Percentiles rank a stretch among this genome's conserved stretches.
Evolutionary conservation across 2,329 filamentous ascomycete species (phyloP).

Genomic region (Triangularia verruculosa): DNA sequence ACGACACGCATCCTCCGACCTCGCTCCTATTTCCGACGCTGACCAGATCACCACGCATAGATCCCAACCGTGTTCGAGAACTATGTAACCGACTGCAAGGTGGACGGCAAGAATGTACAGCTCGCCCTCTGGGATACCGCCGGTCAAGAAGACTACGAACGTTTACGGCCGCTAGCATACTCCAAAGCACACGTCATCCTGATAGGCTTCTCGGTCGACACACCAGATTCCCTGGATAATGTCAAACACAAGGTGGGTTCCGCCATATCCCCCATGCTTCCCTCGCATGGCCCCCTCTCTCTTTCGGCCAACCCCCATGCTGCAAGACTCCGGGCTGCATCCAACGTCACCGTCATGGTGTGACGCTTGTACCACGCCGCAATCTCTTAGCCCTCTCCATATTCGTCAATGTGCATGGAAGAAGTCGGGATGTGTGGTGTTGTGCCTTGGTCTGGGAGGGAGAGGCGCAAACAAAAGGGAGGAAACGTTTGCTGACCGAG

Average conservation of each 20-base stretch:
- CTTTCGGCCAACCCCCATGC: constrained; percentile 6
- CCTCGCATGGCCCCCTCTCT: neutral
- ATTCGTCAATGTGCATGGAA: neutral
- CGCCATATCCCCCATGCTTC: neutral
- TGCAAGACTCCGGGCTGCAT: constrained; percentile 6
- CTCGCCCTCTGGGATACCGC: constrained; percentile 99
- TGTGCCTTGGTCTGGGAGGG: neutral
- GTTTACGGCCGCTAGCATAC: constrained; percentile 90
- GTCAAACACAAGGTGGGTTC: constrained; percentile 85
- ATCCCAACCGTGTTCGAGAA: constrained; percentile 99
- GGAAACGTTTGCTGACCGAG: constrained; percentile 4
- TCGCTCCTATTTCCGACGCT: neutral
- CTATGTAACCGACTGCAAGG: constrained; percentile 97
- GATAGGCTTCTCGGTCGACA: constrained; percentile 93
- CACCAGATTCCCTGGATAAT: constrained; percentile 93
- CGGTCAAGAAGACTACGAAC: constrained; percentile 97
- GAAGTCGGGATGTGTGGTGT: neutral
- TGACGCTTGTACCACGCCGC: constrained; percentile 15
- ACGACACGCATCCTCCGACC: neutral
- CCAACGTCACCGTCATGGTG: constrained; percentile 5
- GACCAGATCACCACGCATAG: constrained; percentile 39
- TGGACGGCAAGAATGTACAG: constrained; percentile 98
- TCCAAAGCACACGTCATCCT: constrained; percentile 96
- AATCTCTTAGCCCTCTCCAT: constrained; percentile 2
- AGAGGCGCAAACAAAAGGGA: neutral